Evolutionary conservation across 2,329 filamentous ascomycete genomes (phyloP), one percentile per base, ranked within the genome.

Genomic region (Talaromyces sp.): DNA sequence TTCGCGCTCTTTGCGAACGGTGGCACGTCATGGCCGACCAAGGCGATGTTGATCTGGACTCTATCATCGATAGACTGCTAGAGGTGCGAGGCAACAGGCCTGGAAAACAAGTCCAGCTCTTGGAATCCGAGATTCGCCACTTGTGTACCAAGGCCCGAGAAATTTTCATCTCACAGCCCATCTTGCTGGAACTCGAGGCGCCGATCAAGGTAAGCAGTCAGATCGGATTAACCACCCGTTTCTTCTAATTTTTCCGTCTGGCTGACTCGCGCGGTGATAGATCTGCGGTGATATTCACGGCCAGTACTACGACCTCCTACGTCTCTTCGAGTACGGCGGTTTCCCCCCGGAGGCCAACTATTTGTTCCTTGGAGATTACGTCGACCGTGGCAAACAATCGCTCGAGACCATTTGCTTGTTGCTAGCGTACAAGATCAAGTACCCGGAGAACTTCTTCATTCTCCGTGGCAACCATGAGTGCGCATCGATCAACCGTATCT

Each of bases 251-350:
- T 19, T 42, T 44, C 13, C n/a, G 47, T 25, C 30, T 11, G 44
- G n/a, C 28, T 22, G 47, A 49, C 27, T 25, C 3, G 39, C 7
- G 33, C 15, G 58, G 39, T 25, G 32, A 33, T 73, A 99, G 95
- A 99, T 99, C 75, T 98, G 93, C 79, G 95, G 95, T 80, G 95
- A 98, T 81, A 98, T 99, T 70, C 95, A 98, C 79, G 95, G 95
- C 68, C 95, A 99, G 82, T 99, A 99, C 82, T 97, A 97, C 79
- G 95, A 99, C 78, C 86, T 99, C 65, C 85, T 99, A 69, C 92
- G 95, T 73, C 85, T 99, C 64, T 99, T 99, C 79, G 95, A 99
- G 80, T 97, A 97, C 75, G 93, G 95, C 70, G 95, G 95, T 66
- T 98, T 99, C 81, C 95, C 95, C 61, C 95, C 95, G 15, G 93